phyloP scores from a whole-genome alignment of 1,284 basidiomycete species.

The Austroboletus novae-zelandiae region DNA sequence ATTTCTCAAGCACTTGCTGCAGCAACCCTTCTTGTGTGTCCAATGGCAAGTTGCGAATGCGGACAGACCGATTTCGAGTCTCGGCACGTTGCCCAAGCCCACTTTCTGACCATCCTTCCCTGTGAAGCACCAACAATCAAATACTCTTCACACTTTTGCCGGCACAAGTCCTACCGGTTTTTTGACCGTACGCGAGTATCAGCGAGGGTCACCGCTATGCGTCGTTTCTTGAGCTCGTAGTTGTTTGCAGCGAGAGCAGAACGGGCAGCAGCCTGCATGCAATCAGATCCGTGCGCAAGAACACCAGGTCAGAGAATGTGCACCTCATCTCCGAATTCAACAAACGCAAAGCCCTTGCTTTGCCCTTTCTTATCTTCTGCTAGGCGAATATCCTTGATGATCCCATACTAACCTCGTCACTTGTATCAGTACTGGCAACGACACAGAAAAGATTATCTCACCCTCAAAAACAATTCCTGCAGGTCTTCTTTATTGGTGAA shows the following conservation, averaged over 20 bases:
- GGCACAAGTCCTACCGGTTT: constrained; percentile 41
- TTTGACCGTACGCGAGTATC: constrained; percentile 66
- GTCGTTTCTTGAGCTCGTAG: constrained; percentile 77
- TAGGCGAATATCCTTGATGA: constrained; percentile 78
- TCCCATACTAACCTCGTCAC: constrained; percentile 61
- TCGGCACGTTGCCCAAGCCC: constrained; percentile 63
- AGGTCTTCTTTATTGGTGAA: constrained; percentile 74
- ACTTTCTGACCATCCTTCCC: constrained; percentile 45
- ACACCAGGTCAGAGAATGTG: not conserved
- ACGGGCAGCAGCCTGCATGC: constrained; percentile 62
- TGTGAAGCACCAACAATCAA: constrained; percentile 19
- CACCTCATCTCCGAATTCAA: constrained; percentile 87
- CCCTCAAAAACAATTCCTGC: constrained; percentile 71
- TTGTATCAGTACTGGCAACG: constrained; percentile 7
- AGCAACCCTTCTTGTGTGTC: constrained; percentile 82
- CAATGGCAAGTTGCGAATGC: constrained; percentile 71
- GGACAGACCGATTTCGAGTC: constrained; percentile 65
- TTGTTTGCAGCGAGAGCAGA: constrained; percentile 80
- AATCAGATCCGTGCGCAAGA: constrained; percentile 1
- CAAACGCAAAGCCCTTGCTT: constrained; percentile 87
- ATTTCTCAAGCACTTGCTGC: constrained; percentile 84
- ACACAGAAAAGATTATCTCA: constrained; percentile 32
- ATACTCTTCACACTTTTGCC: not conserved
- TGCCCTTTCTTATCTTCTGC: constrained; percentile 69
- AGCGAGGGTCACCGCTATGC: constrained; percentile 81